phyloP scores from a whole-genome alignment of 768 basidiomycete species.

The Boletus rufocinnamomeus region DNA sequence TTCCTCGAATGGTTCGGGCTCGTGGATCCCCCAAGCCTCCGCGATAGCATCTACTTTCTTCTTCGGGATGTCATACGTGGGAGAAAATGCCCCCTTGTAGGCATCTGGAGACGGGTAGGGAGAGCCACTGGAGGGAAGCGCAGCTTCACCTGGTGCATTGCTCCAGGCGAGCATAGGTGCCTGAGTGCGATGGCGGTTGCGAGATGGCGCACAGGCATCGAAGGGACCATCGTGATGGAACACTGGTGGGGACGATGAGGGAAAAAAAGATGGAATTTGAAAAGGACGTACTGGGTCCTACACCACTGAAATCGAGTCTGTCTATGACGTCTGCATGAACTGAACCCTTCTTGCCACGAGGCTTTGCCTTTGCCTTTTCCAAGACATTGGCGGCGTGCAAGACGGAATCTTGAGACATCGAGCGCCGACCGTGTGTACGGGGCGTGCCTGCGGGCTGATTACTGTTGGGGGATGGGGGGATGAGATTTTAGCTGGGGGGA shows the following conservation, averaged over 20 bases:
- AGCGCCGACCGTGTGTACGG: slow-evolving; percentile 42
- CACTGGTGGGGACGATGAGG: slow-evolving; percentile 47
- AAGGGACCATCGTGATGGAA: slow-evolving; percentile 94
- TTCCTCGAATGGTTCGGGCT: slow-evolving; percentile 89
- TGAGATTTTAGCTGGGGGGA: slow-evolving; percentile 23
- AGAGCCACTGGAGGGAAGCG: slow-evolving; percentile 40
- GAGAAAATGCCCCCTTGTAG: slow-evolving; percentile 47
- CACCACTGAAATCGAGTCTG: slow-evolving; percentile 82
- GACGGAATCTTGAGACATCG: slow-evolving; percentile 52
- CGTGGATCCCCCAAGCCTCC: slow-evolving; percentile 92
- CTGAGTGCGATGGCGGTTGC: slow-evolving; percentile 75
- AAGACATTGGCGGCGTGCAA: slow-evolving; percentile 39
- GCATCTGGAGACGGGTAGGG: slow-evolving; percentile 53
- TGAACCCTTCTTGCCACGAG: slow-evolving; percentile 68
- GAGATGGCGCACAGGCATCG: slow-evolving; percentile 88
- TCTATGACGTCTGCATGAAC: slow-evolving; percentile 89
- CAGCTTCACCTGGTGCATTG: slow-evolving; percentile 40
- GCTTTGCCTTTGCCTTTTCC: slow-evolving; percentile 51
- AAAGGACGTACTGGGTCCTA: slow-evolving; percentile 71
- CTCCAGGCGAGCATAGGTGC: slow-evolving; percentile 86
- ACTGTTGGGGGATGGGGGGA: slow-evolving; percentile 14
- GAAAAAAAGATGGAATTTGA: neutral
- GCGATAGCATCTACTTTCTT: slow-evolving; percentile 88
- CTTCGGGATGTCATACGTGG: slow-evolving; percentile 63
- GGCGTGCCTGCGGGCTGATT: slow-evolving; percentile 24